Evolutionary conservation across 2,329 filamentous ascomycete genomes (phyloP).

Genomic region (Curvularia eragrostidis): DNA sequence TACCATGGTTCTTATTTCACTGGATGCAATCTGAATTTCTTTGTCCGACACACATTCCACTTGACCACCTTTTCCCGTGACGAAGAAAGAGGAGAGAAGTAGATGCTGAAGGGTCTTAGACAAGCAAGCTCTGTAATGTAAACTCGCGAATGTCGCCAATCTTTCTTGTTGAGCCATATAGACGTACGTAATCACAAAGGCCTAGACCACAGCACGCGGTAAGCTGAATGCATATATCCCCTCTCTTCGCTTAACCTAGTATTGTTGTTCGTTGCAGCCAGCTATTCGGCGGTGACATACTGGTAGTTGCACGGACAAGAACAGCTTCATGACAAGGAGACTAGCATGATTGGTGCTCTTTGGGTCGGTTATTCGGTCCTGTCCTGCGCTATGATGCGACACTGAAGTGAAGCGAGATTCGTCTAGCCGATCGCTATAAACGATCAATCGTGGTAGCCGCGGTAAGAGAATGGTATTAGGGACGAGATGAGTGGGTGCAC

Average conservation of each 20-base stretch:
- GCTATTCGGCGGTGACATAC: not conserved
- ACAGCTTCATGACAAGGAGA: not conserved
- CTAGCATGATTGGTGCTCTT: not conserved
- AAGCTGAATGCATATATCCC: not conserved
- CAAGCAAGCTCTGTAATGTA: not conserved
- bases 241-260: not conserved
- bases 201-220: not conserved
- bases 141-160: not conserved
- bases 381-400: not conserved
- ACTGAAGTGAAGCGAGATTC: not conserved
- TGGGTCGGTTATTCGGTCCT: not conserved
- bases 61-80: not conserved
- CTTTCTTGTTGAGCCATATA: not conserved
- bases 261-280: not conserved
- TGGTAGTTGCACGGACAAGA: not conserved
- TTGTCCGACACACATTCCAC: not conserved
- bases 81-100: not conserved
- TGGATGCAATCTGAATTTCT: not conserved
- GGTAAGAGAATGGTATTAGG: not conserved
- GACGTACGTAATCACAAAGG: not conserved
- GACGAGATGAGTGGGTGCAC: not conserved
- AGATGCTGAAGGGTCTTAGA: not conserved
- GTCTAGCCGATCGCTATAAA: not conserved
- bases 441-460: not conserved
- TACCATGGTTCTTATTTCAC: conserved; percentile 14